Base-by-base conservation (phyloP, 164 flowering plant species). In the Buxus sempervirens region DNA sequence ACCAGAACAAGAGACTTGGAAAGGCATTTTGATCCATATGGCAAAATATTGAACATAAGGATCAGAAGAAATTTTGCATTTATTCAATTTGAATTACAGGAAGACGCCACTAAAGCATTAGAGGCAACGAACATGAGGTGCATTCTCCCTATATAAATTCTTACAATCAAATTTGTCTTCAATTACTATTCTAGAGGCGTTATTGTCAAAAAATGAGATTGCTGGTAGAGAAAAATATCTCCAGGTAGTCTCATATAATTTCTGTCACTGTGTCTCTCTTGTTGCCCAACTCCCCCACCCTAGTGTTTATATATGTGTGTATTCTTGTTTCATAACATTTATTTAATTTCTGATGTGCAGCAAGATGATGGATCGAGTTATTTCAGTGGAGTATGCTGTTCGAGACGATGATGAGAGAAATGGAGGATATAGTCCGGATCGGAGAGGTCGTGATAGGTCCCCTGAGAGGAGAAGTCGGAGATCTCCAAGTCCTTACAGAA, bases 1-100 rank as follows among this genome's bases (percentile, higher is more conserved):
- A 93, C 99, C 10, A 81, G 91, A 75, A 82, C 93, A 8, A 86
- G 85, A 81, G 99, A 96, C 65, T 62, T 93, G 76, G 97, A 96
- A 79, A 84, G 88, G 79, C 98, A 96, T 81, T 96, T 96, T 75
- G 99, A 93, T 53, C 84, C 88, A 22, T 88, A 88, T 90, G 99
- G 99, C n/a, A 93, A 86, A 76, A 81, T 96, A 38, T 70, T 73
- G 62, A 93, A 88, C 74, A 82, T 91, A 22, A 87, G 98, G 81
- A 91, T 96, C 72, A 81, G 98, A 77, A 89, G 90, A 65, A 96
- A 93, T 75, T 96, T 96, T 80, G 98, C 93, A 32, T 96, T 96
- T 76, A 80, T 96, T 51, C 97, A 90, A 77, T 96, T 68, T 83
- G 99, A 96, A 67, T 70, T 77, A 24, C 93, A 86, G 75, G 99